phyloP scores from a whole-genome alignment of 805 yeast genomes.

The Candida koratica region DNA sequence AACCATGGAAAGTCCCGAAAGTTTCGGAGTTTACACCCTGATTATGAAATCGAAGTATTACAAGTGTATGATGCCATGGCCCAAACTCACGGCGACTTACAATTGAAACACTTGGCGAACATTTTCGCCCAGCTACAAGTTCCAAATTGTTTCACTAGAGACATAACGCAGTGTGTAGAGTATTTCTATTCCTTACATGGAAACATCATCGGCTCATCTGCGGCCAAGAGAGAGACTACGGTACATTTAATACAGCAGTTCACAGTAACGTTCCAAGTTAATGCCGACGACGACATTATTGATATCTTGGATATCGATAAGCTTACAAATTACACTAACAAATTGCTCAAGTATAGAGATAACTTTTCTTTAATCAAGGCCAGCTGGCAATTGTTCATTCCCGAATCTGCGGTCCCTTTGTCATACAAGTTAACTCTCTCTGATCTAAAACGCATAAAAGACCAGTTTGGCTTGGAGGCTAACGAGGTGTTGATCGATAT shows the following conservation, averaged over 20 bases:
- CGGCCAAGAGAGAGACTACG: slow-evolving; percentile 11
- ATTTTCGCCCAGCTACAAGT: slow-evolving; percentile 24
- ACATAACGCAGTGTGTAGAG: slow-evolving; percentile 27
- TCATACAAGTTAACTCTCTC: slow-evolving; percentile 24
- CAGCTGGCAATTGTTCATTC: slow-evolving; percentile 34
- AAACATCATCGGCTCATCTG: neutral
- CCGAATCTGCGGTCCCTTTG: slow-evolving; percentile 10
- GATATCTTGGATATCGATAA: slow-evolving; percentile 43
- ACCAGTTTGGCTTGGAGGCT: slow-evolving; percentile 26
- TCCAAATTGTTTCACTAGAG: slow-evolving; percentile 30
- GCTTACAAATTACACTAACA: slow-evolving; percentile 24
- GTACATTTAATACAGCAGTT: slow-evolving; percentile 10
- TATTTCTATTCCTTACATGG: slow-evolving; percentile 27
- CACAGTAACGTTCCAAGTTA: slow-evolving; percentile 24
- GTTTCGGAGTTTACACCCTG: slow-evolving; percentile 18
- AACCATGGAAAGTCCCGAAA: slow-evolving; percentile 5
- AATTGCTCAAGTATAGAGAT: slow-evolving; percentile 32
- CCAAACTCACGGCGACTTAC: slow-evolving; percentile 24
- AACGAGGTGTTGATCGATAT: slow-evolving; percentile 39
- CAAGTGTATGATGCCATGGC: slow-evolving; percentile 26
- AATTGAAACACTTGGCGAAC: slow-evolving; percentile 23
- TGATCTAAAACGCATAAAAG: slow-evolving; percentile 29
- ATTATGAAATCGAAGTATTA: slow-evolving; percentile 34
- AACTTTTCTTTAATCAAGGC: slow-evolving; percentile 23
- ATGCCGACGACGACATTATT: slow-evolving; percentile 21